phyloP scores from a whole-genome alignment of 306 rosid genomes.

The Trifolium pratense region DNA sequence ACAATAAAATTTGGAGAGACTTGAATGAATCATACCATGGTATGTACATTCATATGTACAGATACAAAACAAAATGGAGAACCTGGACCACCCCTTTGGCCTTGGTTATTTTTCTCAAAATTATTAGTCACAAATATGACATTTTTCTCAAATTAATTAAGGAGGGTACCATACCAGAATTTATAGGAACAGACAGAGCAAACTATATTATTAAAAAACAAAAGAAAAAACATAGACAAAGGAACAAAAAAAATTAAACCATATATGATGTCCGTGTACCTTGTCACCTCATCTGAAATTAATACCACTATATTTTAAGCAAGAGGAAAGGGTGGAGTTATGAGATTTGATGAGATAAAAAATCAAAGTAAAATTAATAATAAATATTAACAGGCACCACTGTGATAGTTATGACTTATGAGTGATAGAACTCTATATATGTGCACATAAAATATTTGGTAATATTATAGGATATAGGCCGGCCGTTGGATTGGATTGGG shows the following conservation, averaged over 20 bases:
- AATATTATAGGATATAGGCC: slow-evolving; percentile 14
- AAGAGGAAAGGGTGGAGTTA: background rate
- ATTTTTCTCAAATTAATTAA: background rate
- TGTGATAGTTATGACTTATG: no score
- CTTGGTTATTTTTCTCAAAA: slow-evolving; percentile 27
- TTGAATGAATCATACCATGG: slow-evolving; percentile 32
- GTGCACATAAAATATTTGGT: slow-evolving; percentile 24
- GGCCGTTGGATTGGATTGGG: slow-evolving; percentile 34
- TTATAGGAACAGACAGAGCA: background rate
- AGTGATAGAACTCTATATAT: no score
- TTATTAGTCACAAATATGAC: background rate
- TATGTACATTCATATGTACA: slow-evolving; percentile 19
- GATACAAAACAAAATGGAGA: slow-evolving; percentile 37
- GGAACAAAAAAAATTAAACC: background rate
- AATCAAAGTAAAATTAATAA: background rate
- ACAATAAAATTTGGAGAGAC: slow-evolving; percentile 35
- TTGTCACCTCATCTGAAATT: slow-evolving; percentile 1
- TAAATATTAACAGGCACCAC: background rate
- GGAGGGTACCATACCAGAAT: slow-evolving; percentile 1
- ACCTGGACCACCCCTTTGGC: slow-evolving; percentile 43
- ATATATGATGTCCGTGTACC: background rate
- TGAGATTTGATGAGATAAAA: background rate
- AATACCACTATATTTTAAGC: background rate
- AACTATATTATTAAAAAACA: background rate
- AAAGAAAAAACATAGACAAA: background rate